These are phyloP conservation scores for Sphagnurus paluster DNA, from an alignment of 1,284 basidiomycete species.

Conservation along the genomic window DNA sequence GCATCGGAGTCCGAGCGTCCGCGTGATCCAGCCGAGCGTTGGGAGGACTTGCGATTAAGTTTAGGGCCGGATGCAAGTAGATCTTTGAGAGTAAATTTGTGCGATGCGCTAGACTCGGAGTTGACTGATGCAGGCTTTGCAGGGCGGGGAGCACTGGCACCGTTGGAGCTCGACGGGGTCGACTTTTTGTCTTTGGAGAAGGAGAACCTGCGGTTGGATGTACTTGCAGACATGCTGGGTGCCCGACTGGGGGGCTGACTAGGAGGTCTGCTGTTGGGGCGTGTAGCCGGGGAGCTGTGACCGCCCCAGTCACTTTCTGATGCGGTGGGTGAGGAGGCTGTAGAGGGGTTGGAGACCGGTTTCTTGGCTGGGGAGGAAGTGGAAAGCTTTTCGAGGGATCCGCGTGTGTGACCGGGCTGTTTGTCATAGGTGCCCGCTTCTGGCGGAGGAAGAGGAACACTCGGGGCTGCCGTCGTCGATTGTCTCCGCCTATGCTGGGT, in stretches of 20 bases:
- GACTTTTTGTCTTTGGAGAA: conserved; percentile 25
- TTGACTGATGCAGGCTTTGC: conserved; percentile 49
- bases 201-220: conserved; percentile 45
- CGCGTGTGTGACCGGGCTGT: conserved; percentile 54
- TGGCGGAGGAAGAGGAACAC: conserved; percentile 55
- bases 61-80: conserved; percentile 72
- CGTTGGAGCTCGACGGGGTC: conserved; percentile 26
- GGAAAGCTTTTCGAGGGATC: conserved; percentile 44
- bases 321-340: conserved; percentile 43
- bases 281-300: conserved; percentile 46
- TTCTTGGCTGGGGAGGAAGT: conserved; percentile 19
- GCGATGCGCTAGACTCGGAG: conserved; percentile 49
- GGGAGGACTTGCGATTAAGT: conserved; percentile 69
- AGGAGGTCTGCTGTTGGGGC: conserved; percentile 55
- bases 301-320: conserved; percentile 63
- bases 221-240: conserved; percentile 50
- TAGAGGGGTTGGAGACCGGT: conserved; percentile 23
- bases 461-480: conserved; percentile 16
- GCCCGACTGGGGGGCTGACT: conserved; percentile 60
- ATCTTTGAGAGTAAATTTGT: conserved; percentile 85
- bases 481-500: conserved; percentile 11
- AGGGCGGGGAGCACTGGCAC: conserved; percentile 25
- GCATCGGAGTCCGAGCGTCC: conserved; percentile 70
- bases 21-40: conserved; percentile 63
- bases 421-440: conserved; percentile 52